Evolutionary conservation across 345 rosid genomes (phyloP), one percentile per base, ranked within the genome.

Genomic region (Clarkia xantiana): DNA sequence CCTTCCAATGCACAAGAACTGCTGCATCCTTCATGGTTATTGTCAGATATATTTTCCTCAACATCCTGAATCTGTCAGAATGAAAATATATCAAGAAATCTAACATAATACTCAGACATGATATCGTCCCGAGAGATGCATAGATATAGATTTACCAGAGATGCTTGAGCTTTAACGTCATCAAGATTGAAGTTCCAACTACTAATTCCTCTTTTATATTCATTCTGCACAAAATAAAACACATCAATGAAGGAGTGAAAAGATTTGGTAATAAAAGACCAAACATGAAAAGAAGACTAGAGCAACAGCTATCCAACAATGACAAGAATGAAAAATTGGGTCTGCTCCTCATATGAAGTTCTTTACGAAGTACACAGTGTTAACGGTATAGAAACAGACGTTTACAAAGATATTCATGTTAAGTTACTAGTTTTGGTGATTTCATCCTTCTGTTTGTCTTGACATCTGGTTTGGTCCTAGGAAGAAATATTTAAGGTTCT

Each of bases 181-280:
- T 91, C 98, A 55, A 91, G 89, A 64, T 91, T 80, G 76, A 91
- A 91, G 64, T 91, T 80, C 98, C 98, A 91, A 49, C 93, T 82
- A 54, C 98, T 91, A 41, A 91, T 81, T 60, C 98, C 98, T 57
- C 98, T 73, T 65, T 91, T 91, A 55, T 91, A 91, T 69, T 91
- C 96, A 72, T 84, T 91, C 98, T 91, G 66, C 68, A 38, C 18
- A 25, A 52, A 48, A 14, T 1, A 18, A 25, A 49, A 14, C 7
- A 25, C 18, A 15, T 19, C 9, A 48, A 6, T 13, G 40, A 29
- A 29, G 36, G 36, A 29, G 9, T 29, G 9, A 10, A 29, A 3
- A 5, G 7, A 29, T 29, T 3, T 3, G 36, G 9, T 29, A 29
- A 29, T 29, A 10, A 29, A 29, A 29, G 9, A 22, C 2, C 2